Evolutionary conservation across 179 eudicot genomes (phyloP).

Genomic region (Pouteria campechiana): DNA sequence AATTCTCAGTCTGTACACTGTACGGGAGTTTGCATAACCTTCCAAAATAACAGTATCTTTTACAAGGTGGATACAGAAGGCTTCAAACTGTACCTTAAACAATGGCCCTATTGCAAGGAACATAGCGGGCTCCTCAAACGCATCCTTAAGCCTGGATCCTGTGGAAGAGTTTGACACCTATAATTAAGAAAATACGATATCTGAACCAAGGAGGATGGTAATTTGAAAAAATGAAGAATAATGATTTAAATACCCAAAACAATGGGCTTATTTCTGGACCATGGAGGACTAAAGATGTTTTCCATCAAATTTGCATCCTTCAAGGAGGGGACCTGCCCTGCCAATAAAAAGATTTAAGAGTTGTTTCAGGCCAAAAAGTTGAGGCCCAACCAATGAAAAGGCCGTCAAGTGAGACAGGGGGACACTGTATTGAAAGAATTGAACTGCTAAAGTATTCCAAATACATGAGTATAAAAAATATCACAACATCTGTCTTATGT

Average conservation of each 20-base stretch:
- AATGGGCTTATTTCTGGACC: slow-evolving; percentile 69
- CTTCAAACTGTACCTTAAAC: slow-evolving; percentile 75
- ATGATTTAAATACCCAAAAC: slow-evolving; percentile 48
- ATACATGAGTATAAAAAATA: too few relatives aligned
- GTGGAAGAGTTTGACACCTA: slow-evolving; percentile 12
- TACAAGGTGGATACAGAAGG: too few relatives aligned
- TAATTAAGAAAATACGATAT: not conserved
- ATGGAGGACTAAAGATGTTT: slow-evolving; percentile 59
- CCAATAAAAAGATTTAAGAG: too few relatives aligned
- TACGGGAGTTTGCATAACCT: too few relatives aligned
- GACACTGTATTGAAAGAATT: too few relatives aligned
- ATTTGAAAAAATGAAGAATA: slow-evolving; percentile 1
- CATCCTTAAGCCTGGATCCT: slow-evolving; percentile 93
- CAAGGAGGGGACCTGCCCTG: slow-evolving; percentile 83
- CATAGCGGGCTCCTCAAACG: slow-evolving; percentile 82
- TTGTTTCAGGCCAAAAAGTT: too few relatives aligned
- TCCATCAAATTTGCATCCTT: slow-evolving; percentile 90
- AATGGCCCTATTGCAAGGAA: slow-evolving; percentile 65
- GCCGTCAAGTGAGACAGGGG: too few relatives aligned
- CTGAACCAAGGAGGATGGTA: not conserved
- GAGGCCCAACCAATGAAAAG: too few relatives aligned
- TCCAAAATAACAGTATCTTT: too few relatives aligned
- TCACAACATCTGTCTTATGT: too few relatives aligned
- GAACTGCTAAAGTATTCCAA: too few relatives aligned
- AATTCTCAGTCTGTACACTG: too few relatives aligned